Evolutionary conservation across 345 rosid genomes (phyloP).

Genomic region (Euphorbia tirucalli): DNA sequence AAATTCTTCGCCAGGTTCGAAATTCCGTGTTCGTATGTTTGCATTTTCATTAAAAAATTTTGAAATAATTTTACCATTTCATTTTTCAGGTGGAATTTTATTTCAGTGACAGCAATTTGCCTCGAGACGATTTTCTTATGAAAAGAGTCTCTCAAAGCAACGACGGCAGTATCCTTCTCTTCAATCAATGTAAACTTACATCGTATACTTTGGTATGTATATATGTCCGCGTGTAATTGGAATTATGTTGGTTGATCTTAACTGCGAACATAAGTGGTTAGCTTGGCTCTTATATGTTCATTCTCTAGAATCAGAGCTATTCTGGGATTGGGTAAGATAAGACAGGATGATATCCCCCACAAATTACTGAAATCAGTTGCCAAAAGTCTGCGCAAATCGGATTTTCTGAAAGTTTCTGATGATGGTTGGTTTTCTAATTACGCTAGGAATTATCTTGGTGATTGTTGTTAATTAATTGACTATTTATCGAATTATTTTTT

Average conservation of each 20-base stretch:
- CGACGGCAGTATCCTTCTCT: slow-evolving; percentile 40
- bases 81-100: slow-evolving; percentile 34
- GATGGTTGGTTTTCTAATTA: slow-evolving; percentile 24
- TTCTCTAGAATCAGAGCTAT: slow-evolving; percentile 41
- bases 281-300: slow-evolving; percentile 41
- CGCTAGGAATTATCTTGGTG: not conserved
- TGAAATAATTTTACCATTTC: not conserved
- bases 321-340: slow-evolving; percentile 31
- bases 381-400: slow-evolving; percentile 25
- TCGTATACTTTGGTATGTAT: not conserved
- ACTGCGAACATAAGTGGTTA: slow-evolving; percentile 35
- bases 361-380: slow-evolving; percentile 22
- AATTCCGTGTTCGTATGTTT: not conserved
- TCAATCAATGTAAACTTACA: not conserved
- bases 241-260: slow-evolving; percentile 10
- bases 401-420: slow-evolving; percentile 36
- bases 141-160: slow-evolving; percentile 26
- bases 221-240: not conserved
- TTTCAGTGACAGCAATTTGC: slow-evolving; percentile 43
- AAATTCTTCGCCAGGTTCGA: slow-evolving; percentile 8
- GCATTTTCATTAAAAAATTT: not conserved
- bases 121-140: slow-evolving; percentile 31
- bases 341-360: slow-evolving; percentile 28
- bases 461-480: not conserved
- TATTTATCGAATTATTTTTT: not conserved